Percentiles rank a stretch among this genome's conserved stretches.
Evolutionary conservation across 805 yeast genomes (phyloP).

Genomic region (Cyberlindnera japonica): DNA sequence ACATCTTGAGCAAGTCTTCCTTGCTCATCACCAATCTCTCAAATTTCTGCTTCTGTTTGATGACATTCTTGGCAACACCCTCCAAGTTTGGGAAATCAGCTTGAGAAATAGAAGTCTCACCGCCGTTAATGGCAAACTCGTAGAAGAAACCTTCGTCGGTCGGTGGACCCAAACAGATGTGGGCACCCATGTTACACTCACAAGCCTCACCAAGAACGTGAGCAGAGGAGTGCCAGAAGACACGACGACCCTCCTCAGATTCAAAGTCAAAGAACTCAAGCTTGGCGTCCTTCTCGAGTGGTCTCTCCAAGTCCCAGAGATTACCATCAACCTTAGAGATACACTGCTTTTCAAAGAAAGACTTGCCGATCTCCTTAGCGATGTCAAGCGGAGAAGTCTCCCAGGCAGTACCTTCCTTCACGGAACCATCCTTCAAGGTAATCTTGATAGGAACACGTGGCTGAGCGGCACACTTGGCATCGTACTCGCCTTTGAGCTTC

Average conservation of each 20-base stretch:
- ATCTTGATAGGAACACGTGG: slow-evolving; percentile 64
- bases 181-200: slow-evolving; percentile 94
- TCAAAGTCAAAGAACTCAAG: slow-evolving; percentile 89
- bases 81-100: slow-evolving; percentile 83
- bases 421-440: slow-evolving; percentile 82
- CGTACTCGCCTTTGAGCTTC: slow-evolving; percentile 71
- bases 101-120: slow-evolving; percentile 70
- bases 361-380: slow-evolving; percentile 79
- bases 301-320: slow-evolving; percentile 95
- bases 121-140: slow-evolving; percentile 85
- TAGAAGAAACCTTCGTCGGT: slow-evolving; percentile 97
- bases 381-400: slow-evolving; percentile 88
- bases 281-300: slow-evolving; percentile 66
- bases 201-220: slow-evolving; percentile 98
- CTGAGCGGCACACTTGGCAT: slow-evolving; percentile 63
- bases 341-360: slow-evolving; percentile 84
- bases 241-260: slow-evolving; percentile 89
- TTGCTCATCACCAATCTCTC: slow-evolving; percentile 91
- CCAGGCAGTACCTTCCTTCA: slow-evolving; percentile 75
- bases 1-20: slow-evolving; percentile 89
- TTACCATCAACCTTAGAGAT: slow-evolving; percentile 87
- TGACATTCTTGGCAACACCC: slow-evolving; percentile 80
- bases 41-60: slow-evolving; percentile 92
- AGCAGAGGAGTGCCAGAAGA: slow-evolving; percentile 99
- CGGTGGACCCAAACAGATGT: slow-evolving; percentile 93